These are phyloP conservation scores for Suhomyces terraborum DNA, from an alignment of 1,139 yeast species.

Conservation along the genomic window DNA sequence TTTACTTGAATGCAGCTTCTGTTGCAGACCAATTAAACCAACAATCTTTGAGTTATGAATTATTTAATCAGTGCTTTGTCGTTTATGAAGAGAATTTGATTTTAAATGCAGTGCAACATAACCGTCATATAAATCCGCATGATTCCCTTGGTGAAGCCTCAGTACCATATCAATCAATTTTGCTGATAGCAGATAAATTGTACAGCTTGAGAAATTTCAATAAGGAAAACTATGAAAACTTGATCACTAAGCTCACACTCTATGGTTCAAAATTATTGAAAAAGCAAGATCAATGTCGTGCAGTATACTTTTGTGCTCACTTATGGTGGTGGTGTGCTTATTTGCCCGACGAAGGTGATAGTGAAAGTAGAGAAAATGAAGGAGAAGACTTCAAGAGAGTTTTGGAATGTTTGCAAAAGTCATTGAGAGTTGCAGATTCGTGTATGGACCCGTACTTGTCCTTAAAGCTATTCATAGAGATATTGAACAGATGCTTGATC, in stretches of 20 bases:
- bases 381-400: constrained; percentile 45
- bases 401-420: constrained; percentile 55
- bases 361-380: constrained; percentile 14
- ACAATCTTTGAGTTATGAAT: constrained; percentile 71
- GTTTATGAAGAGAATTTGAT: constrained; percentile 77
- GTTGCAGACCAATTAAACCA: constrained; percentile 74
- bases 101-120: constrained; percentile 20
- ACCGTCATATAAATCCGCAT: constrained; percentile 32
- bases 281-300: constrained; percentile 92
- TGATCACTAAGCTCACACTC: constrained; percentile 82
- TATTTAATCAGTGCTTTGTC: constrained; percentile 84
- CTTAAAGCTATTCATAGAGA: constrained; percentile 83
- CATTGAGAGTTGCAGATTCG: constrained; percentile 88
- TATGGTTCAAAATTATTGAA: constrained; percentile 87
- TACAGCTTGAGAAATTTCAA: constrained; percentile 58
- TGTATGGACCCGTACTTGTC: constrained; percentile 84
- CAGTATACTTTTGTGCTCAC: constrained; percentile 86
- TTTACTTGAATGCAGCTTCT: constrained; percentile 58
- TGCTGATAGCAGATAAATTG: constrained; percentile 61
- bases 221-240: constrained; percentile 69
- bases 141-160: constrained; percentile 43
- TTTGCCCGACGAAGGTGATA: constrained; percentile 22
- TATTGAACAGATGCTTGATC: constrained; percentile 79
- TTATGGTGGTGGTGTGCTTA: constrained; percentile 88
- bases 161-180: constrained; percentile 40